Evolutionary conservation across 1,139 yeast species (phyloP), one percentile per base, ranked within the genome.

Genomic region (Suhomyces taliae): DNA sequence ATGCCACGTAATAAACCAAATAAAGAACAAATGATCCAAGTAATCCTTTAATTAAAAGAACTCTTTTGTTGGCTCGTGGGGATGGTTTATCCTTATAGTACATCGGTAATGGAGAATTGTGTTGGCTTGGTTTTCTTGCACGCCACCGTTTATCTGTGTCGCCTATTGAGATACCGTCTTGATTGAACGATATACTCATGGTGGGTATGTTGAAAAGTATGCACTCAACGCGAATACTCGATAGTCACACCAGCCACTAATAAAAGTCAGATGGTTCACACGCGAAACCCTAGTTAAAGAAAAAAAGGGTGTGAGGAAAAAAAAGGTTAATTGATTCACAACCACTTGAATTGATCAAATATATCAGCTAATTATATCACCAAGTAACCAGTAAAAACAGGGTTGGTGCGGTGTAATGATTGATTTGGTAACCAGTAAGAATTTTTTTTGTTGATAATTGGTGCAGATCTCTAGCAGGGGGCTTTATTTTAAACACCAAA

Each of bases 11-110:
- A 56, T 74, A 76, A 8, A 73, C 52, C 14, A 62, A 47, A 55
- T 79, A 80, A 29, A 78, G 56, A 11, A 66, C 66, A 27, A 76
- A 43, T 1, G 80, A 65, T 1, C 66, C 60, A 1, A 76, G 32
- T 37, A 78, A 65, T 1, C 75, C 80, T 55, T 73, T 76, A 43
- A 74, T 57, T 32, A 78, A 53, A 82, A 78, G 77, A 42, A 41
- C 44, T 27, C 46, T 42, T 45, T 50, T 55, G 37, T 33, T 47
- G 19, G 37, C 7, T n/a, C 43, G 24, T 15, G 34, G 8, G 11
- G 47, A 32, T 10, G 58, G 59, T 36, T 53, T 56, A 47, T 56
- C 60, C 39, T 56, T 56, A 50, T 54, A 55, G 46, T 54, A 55
- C 45, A 55, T 45, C 7, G 57, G 58, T 26, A 53, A 50, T 10